Base-by-base conservation (phyloP, 2,329 filamentous ascomycete genomes). In the Cadophora malorum region DNA sequence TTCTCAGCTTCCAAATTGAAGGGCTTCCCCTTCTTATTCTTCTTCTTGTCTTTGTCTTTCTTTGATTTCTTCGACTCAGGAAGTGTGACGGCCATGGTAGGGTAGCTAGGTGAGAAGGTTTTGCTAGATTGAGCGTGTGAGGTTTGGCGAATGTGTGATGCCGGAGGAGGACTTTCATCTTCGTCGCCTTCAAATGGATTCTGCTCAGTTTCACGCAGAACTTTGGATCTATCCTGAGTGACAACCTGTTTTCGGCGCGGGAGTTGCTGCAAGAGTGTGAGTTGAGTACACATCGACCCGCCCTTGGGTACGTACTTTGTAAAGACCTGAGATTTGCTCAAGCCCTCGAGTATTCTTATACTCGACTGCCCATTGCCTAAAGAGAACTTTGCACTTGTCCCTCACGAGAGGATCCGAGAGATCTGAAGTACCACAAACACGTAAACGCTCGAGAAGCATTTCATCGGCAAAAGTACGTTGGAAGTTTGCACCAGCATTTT, bases 1-100 rank as follows among this genome's bases (percentile, higher is more conserved):
- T 95, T 95, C 79, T 98, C 96, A 49, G 88, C 90, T 74, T 96
- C 92, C 0, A 98, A 84, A 76, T 91, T 93, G 83, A 98, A 97
- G 0, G 87, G 83, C 75, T 86, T 87, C 52, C 82, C 79, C 77
- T 88, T 87, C 74, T 87, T 87, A 72, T 83, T 82, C 70, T 84
- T 82, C 63, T 83, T 80, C 72, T 81, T 81, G 69, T 81, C 79
- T 58, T 76, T 75, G 50, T 75, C 69, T n/a, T 81, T 80, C 73
- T 78, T 76, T 3, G 74, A 70, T 71, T 78, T 82, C 14, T 83
- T 80, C n/a, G 68, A 69, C 9, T 64, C 58, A 41, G 63, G 58
- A 4, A 67, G 50, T 6, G 69, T 64, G 35, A 61, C 65, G 23
- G 69, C 25, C 31, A 45, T 53, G 19, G 38, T 31, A 19, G 52